Base-by-base conservation (phyloP, 2,329 filamentous ascomycete genomes). In the Gliomastix tumulicola region DNA sequence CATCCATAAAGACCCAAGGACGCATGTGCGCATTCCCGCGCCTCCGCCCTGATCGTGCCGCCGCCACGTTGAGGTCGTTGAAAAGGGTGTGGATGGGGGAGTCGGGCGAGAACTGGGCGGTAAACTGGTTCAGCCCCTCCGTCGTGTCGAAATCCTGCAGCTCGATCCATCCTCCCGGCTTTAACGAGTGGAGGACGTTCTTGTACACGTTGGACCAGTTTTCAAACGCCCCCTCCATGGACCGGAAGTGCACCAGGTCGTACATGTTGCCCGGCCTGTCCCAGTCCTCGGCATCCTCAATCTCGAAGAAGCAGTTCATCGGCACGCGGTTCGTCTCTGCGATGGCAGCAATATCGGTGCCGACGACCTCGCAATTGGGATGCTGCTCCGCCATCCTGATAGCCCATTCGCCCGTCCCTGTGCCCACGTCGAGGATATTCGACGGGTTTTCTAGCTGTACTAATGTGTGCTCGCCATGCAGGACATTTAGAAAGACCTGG, bases 251-350 rank as follows among this genome's bases (percentile, higher is more conserved):
- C 20, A 79, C 63, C 11, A 79, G 54, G 48, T 79, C 75, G 43
- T 75, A 71, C 11, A 63, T 54, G 46, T 76, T 56, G 4, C 63
- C 51, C 5, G 66, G 63, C 12, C 71, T 66, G 40, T 75, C 69
- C 74, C 74, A 79, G 30, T 76, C 72, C 50, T 77, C 72, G 32
- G 73, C 74, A 45, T 78, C 71, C 44, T 78, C 73, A 6, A 78
- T 64, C 52, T 77, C 72, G 55, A 76, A 78, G 46, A 71, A 75
- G 27, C 76, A 66, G 42, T 79, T 79, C 48, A 69, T 68, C 6
- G 74, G 74, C 7, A 74, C 70, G 22, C 68, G 66, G 16, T 63
- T 65, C n/a, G 69, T 69, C 44, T 76, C 73, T 15, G 59, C 59
- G 34, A 77, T 73, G 40, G 74, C 72, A 13, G 72, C 70, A 38